phyloP scores from a whole-genome alignment of 441 rosid species.

The Daphne laureola region DNA sequence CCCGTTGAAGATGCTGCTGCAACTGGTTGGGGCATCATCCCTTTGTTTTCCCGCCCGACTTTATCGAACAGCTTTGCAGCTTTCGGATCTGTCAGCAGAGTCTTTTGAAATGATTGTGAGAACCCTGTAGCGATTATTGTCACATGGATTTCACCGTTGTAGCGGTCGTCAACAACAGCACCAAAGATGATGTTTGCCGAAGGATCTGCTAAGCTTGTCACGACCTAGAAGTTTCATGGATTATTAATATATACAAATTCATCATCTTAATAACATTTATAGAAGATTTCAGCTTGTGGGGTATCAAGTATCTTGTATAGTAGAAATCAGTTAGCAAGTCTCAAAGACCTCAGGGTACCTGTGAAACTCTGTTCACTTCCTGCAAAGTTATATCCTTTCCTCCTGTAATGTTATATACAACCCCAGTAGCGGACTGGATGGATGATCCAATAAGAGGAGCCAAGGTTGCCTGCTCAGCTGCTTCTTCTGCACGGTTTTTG shows the following conservation, averaged over 20 bases:
- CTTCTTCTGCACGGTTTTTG: constrained; percentile 98
- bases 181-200: constrained; percentile 98
- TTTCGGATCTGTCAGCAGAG: constrained; percentile 68
- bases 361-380: constrained; percentile 96
- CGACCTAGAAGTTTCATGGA: constrained; percentile 45
- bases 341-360: constrained; percentile 32
- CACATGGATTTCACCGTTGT: constrained; percentile 93
- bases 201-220: constrained; percentile 95
- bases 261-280: too few species aligned
- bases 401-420: constrained; percentile 92
- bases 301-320: too few species aligned
- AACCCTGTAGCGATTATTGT: constrained; percentile 95
- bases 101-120: constrained; percentile 90
- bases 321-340: not conserved
- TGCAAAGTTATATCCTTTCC: constrained; percentile 96
- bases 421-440: constrained; percentile 94
- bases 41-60: constrained; percentile 46
- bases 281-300: too few species aligned
- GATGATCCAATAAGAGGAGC: constrained; percentile 97
- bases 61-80: constrained; percentile 57
- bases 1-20: constrained; percentile 36
- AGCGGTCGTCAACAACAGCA: constrained; percentile 94
- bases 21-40: constrained; percentile 30
- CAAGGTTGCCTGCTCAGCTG: constrained; percentile 94
- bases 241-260: too few species aligned